These are phyloP conservation scores for Hanseniaspora thailandica DNA, from an alignment of 805 yeast genomes.

Conservation along the genomic window DNA sequence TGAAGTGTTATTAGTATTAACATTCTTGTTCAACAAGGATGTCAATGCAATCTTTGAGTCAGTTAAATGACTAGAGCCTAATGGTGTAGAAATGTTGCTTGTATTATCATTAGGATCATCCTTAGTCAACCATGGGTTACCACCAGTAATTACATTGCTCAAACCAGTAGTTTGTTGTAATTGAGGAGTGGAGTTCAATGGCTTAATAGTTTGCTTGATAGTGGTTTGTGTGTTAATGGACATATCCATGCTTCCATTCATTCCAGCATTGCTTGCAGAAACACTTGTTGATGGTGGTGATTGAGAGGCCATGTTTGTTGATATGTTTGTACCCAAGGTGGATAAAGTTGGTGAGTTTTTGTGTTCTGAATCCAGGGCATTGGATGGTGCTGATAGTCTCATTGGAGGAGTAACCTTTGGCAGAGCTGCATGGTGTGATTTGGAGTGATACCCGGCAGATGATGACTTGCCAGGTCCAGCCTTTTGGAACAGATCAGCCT, in stretches of 20 bases:
- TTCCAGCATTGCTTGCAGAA: not conserved
- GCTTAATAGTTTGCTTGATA: not conserved
- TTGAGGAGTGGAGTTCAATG: constrained; percentile 2
- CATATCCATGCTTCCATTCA: constrained; percentile 7
- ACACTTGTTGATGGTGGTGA: constrained; percentile 3
- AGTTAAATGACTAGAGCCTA: constrained; percentile 17
- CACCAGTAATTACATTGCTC: constrained; percentile 4
- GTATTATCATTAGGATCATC: not conserved
- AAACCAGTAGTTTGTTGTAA: not conserved
- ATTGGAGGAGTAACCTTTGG: constrained; percentile 18
- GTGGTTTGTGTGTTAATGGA: not conserved
- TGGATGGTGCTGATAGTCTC: constrained; percentile 30
- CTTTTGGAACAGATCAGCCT: constrained; percentile 91
- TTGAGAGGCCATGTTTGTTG: not conserved
- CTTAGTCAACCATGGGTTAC: constrained; percentile 11
- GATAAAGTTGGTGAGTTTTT: constrained; percentile 22
- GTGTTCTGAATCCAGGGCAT: constrained; percentile 25
- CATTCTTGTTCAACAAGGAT: not conserved
- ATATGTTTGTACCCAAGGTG: not conserved
- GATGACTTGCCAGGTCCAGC: not conserved
- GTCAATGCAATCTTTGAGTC: not conserved
- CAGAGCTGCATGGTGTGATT: constrained; percentile 45
- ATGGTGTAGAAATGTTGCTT: constrained; percentile 14
- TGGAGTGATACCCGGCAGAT: constrained; percentile 12
- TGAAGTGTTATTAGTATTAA: not conserved